Conservation (phyloP, 2,329 filamentous ascomycete species). For the Fusarium poae region DNA sequence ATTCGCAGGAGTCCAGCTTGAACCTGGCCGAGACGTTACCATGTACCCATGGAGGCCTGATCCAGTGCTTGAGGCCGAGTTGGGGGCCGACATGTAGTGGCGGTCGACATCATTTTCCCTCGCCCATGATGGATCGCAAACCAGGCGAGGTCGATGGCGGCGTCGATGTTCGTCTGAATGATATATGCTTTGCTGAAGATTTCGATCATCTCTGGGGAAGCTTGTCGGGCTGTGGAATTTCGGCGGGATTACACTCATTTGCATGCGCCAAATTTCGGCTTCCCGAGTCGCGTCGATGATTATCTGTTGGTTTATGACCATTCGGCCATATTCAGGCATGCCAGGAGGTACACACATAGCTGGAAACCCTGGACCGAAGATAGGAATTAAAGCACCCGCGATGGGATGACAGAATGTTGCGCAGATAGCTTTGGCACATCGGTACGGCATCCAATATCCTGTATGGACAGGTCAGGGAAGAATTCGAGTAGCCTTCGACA, state of each 20-base stretch:
- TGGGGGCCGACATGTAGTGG: constrained; percentile 43
- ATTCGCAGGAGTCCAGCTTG: constrained; percentile 40
- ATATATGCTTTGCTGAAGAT: constrained; percentile 18
- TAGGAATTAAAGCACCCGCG: constrained; percentile 85
- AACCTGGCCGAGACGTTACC: constrained; percentile 44
- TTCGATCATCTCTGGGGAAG: constrained; percentile 40
- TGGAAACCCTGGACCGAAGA: constrained; percentile 89
- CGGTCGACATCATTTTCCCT: constrained; percentile 37
- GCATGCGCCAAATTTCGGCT: constrained; percentile 51
- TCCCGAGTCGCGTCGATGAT: constrained; percentile 66
- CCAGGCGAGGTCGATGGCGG: constrained; percentile 39
- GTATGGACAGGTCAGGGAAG: constrained; percentile 24
- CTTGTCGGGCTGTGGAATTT: constrained; percentile 32
- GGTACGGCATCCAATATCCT: constrained; percentile 98
- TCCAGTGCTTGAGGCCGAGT: constrained; percentile 49
- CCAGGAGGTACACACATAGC: constrained; percentile 74
- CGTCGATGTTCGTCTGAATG: constrained; percentile 36
- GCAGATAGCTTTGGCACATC: constrained; percentile 87
- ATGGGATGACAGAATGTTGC: constrained; percentile 91
- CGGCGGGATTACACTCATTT: constrained; percentile 26
- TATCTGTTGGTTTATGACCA: constrained; percentile 72
- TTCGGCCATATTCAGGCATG: constrained; percentile 73
- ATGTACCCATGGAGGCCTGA: constrained; percentile 47
- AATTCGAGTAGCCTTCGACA: neutral
- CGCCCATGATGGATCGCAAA: constrained; percentile 44